Conservation (phyloP, 202 grass and related monocot species). For the Musa balbisiana region DNA sequence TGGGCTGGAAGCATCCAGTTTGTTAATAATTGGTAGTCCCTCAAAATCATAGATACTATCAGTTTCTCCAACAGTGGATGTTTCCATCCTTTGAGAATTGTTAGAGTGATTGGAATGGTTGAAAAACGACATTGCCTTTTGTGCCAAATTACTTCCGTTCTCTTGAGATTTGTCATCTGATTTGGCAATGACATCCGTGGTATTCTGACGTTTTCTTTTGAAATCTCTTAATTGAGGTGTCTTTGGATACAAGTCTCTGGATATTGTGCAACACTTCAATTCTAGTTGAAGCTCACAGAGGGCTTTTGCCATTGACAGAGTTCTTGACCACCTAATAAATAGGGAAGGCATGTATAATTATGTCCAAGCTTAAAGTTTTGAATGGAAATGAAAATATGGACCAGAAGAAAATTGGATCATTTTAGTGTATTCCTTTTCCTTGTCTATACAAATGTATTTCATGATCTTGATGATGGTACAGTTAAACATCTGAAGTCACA, state of each 20-base stretch:
- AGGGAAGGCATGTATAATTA: not conserved
- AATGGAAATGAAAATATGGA: too few relatives aligned
- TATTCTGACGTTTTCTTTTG: conserved; percentile 40
- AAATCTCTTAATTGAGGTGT: conserved; percentile 49
- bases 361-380: not conserved
- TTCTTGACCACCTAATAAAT: conserved; percentile 49
- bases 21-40: not conserved
- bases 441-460: too few relatives aligned
- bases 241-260: conserved; percentile 33
- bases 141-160: conserved; percentile 10
- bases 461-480: too few relatives aligned
- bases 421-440: too few relatives aligned
- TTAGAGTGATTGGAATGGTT: too few relatives aligned
- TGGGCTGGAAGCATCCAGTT: not conserved
- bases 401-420: too few relatives aligned
- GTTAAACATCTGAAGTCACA: too few relatives aligned
- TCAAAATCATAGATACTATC: not conserved
- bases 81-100: too few relatives aligned
- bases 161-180: conserved; percentile 48
- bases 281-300: conserved; percentile 60
- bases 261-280: conserved; percentile 18
- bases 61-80: too few relatives aligned
- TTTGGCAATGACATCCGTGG: conserved; percentile 18
- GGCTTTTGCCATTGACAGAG: conserved; percentile 58
- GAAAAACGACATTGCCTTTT: conserved; percentile 2